Evolutionary conservation across 257 asterid species (phyloP).

Genomic region (Nicotiana knightiana): DNA sequence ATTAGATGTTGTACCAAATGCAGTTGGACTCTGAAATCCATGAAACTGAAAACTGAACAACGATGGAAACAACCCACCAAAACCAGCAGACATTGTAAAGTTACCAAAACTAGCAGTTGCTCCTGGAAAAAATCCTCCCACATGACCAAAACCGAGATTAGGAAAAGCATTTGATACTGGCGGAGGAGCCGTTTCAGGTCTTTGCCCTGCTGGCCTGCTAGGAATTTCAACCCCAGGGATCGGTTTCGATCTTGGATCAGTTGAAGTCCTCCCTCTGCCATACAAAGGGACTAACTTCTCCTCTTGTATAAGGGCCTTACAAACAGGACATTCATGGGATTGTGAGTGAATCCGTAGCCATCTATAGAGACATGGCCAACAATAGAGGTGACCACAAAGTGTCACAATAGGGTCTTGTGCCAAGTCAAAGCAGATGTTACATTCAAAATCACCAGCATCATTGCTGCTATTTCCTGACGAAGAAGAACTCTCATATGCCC

Average conservation of each 20-base stretch:
- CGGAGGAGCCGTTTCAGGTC: slow-evolving; percentile 64
- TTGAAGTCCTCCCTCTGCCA: slow-evolving; percentile 68
- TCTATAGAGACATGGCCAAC: slow-evolving; percentile 92
- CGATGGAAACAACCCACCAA: slow-evolving; percentile 52
- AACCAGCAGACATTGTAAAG: slow-evolving; percentile 51
- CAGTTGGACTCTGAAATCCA: slow-evolving; percentile 65
- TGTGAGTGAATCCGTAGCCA: slow-evolving; percentile 85
- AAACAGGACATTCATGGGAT: slow-evolving; percentile 85
- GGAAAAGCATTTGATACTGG: slow-evolving; percentile 38
- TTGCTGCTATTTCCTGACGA: slow-evolving; percentile 30
- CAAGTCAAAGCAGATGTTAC: slow-evolving; percentile 84
- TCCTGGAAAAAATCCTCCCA: slow-evolving; percentile 43
- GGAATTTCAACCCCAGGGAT: slow-evolving; percentile 50
- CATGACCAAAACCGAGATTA: slow-evolving; percentile 45
- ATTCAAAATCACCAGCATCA: slow-evolving; percentile 69
- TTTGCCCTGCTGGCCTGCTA: slow-evolving; percentile 60
- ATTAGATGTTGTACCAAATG: slow-evolving; percentile 20
- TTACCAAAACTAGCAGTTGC: slow-evolving; percentile 61
- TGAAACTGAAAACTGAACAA: slow-evolving; percentile 58
- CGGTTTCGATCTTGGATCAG: slow-evolving; percentile 43
- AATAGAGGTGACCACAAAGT: slow-evolving; percentile 92
- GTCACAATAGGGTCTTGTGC: slow-evolving; percentile 90
- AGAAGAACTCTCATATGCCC: slow-evolving; percentile 24
- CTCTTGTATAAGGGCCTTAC: slow-evolving; percentile 71
- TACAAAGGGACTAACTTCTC: slow-evolving; percentile 77